These are phyloP conservation scores for Naematelia encephala DNA, from an alignment of 768 basidiomycete genomes.

Conservation along the genomic window DNA sequence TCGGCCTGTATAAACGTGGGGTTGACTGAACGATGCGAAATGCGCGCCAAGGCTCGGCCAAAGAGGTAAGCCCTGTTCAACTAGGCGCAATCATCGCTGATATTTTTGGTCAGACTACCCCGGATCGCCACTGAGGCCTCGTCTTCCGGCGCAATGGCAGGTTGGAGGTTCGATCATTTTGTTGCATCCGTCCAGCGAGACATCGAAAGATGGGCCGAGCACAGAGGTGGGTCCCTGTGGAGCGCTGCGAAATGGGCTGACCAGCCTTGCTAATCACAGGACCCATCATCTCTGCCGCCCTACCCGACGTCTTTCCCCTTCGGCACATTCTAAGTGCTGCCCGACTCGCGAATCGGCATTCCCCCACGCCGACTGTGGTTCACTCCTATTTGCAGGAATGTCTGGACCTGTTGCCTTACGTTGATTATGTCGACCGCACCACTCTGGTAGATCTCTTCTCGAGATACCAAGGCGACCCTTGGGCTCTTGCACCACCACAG, in stretches of 20 bases:
- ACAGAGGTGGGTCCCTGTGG: neutral
- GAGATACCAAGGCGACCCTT: neutral
- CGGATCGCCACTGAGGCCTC: neutral
- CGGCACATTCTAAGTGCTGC: no score
- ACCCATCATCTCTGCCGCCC: neutral
- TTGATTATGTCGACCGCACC: neutral
- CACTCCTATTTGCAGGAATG: neutral
- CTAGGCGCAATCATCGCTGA: neutral
- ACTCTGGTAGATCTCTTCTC: neutral
- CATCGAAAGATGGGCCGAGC: neutral
- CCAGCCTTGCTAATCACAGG: no score
- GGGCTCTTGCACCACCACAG: neutral
- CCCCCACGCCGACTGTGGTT: neutral
- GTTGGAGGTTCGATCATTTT: neutral
- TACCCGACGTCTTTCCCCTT: neutral
- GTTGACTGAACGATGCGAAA: neutral
- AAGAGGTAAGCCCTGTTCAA: neutral
- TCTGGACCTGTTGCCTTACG: neutral
- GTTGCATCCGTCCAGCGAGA: neutral
- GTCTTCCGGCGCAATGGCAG: neutral
- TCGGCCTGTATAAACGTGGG: neutral
- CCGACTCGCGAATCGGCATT: neutral
- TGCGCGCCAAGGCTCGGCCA: constrained; percentile 7
- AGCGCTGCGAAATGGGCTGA: neutral
- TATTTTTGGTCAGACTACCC: neutral